Evolutionary conservation across 2,329 filamentous ascomycete species (phyloP), one percentile per base, ranked within the genome.

Genomic region (Aspergillus intermedius): DNA sequence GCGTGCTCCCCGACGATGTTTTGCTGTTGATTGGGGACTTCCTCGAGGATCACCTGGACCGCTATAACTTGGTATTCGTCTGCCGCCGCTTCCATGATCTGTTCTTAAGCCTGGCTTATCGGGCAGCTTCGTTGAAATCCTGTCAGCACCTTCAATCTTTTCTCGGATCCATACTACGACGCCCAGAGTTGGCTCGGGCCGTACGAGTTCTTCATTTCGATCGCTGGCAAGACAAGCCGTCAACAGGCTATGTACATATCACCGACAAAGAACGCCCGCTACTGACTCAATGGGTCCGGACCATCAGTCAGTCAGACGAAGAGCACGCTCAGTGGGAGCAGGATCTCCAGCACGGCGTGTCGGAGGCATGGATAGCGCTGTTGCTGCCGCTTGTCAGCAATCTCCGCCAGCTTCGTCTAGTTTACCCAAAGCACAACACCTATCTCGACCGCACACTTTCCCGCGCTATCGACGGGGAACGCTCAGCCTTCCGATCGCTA

Each of bases 301-400:
- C 8, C 2, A 40, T 55, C 5, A 56, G 58, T 22, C 51, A 53
- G 30, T 59, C 60, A 2, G 23, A 50, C 0, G 47, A 50, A n/a
- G 62, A 65, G 37, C 37, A 49, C 23, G 21, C 30, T 3, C 51
- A 54, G 45, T 65, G 62, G 61, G 46, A 47, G 28, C 41, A 55
- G 23, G 51, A 56, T 37, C 57, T 65, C 21, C 43, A 40, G 2
- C n/a, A 50, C 7, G 58, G 57, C 13, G 46, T 54, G 1, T 53
- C 51, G 10, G 62, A 65, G 22, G 54, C 62, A 1, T 65, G 62
- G 62, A 51, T 59, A 23, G 62, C 62, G 1, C 50, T 63, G 17
- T 47, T 60, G 19, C 46, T 64, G 5, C 60, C 61, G 2, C 39
- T 63, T 7, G 49, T 56, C n/a, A 57, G 30, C 40, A 63, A 62